phyloP scores from a whole-genome alignment of 768 basidiomycete genomes.

The Russula abietina region DNA sequence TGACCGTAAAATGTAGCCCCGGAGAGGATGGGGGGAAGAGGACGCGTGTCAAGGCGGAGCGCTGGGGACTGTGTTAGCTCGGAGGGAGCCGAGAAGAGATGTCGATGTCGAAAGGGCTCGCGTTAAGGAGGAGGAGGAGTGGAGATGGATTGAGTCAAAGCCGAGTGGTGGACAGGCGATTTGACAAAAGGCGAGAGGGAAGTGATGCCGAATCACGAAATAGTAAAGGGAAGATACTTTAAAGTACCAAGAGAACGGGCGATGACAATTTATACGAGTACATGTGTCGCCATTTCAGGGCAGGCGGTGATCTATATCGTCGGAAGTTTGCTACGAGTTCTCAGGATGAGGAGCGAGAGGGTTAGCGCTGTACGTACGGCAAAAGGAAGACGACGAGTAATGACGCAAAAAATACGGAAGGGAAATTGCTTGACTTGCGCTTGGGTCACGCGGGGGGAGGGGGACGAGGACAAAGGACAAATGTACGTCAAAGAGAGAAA shows the following conservation, averaged over 20 bases:
- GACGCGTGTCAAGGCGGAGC: slow-evolving; percentile 12
- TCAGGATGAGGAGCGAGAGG: slow-evolving; percentile 17
- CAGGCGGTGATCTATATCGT: slow-evolving; percentile 23
- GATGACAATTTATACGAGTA: slow-evolving; percentile 17
- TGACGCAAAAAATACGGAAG: slow-evolving; percentile 11
- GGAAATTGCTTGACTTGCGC: slow-evolving; percentile 11
- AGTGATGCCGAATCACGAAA: slow-evolving; percentile 16
- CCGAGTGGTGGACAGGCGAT: slow-evolving; percentile 3
- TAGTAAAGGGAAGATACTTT: slow-evolving; percentile 14
- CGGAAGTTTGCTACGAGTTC: slow-evolving; percentile 11
- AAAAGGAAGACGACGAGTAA: slow-evolving; percentile 5
- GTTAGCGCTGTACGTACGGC: slow-evolving; percentile 16
- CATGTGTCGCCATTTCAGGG: slow-evolving; percentile 11
- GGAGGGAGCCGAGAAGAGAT: slow-evolving; percentile 10
- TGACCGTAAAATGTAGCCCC: background rate
- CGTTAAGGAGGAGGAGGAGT: background rate
- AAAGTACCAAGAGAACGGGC: slow-evolving; percentile 11
- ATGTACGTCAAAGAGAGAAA: background rate
- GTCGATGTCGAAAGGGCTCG: too few relatives aligned
- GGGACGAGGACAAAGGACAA: background rate
- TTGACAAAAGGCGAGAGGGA: slow-evolving; percentile 18
- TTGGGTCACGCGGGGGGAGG: background rate
- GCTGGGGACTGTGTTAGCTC: slow-evolving; percentile 1
- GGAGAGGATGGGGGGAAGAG: background rate
- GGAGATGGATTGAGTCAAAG: background rate